Base-by-base conservation (phyloP, 2,329 filamentous ascomycete species). In the Sclerotiophoma versabilis region DNA sequence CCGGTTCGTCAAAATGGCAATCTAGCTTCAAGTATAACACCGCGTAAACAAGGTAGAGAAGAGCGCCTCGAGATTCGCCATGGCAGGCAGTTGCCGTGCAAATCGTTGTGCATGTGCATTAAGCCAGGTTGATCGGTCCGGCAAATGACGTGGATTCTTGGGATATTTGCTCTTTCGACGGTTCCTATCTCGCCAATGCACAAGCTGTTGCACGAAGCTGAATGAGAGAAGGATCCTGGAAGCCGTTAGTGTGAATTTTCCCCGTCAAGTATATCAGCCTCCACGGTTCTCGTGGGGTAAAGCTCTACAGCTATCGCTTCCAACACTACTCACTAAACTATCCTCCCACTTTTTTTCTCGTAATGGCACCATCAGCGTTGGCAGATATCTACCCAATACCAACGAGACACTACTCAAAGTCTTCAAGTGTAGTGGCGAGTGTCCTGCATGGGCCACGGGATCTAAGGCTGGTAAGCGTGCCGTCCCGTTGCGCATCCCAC, bases 401-500 rank as follows among this genome's bases (percentile, higher is more conserved):
- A 62, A 62, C 68, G 10, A 69, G 71, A 63, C 70, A 76, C 62
- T 72, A 72, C 61, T 63, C 65, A 49, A 77, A 76, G 63, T 60
- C 66, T 19, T 64, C 68, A 29, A 72, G 65, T 48, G 68, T 76
- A 36, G 71, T 72, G 68, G 75, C 75, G 58, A 76, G 73, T 43
- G 75, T 77, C 58, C 63, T 77, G 64, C 68, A 75, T 72, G 75
- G 74, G 65, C 72, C 74, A 69, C 75, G 71, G 63, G 73, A 77
- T 62, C 72, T 77, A 64, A 72, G 73, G 64, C 67, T 76, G 57
- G 75, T 77, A 74, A 63, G 74, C 61, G 65, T 66, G 65, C 69
- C 59, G 49, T 73, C 69, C 53, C 60, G 58, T 68, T 53, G 60
- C 50, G 58, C 61, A 74, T 69, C 71, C 71, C 70, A 70, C 71